Base-by-base conservation (phyloP, 306 rosid species). In the Lathyrus oleraceus region DNA sequence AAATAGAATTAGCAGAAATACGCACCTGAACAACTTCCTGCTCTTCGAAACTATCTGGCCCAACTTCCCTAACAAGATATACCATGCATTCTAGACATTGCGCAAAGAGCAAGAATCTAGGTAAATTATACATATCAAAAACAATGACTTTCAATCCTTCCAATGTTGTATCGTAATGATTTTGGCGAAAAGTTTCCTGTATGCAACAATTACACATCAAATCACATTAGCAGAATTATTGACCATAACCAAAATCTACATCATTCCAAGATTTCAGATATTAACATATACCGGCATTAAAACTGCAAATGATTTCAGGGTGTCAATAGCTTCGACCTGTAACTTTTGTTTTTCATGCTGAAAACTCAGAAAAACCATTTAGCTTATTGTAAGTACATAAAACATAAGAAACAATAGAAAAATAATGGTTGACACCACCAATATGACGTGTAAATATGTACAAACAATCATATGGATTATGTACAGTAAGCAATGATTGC, bases 51-150 rank as follows among this genome's bases (percentile, higher is more conserved):
- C 20, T 25, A 17, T 67, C 61, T 17, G 5, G 14, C 8, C 48
- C 60, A 60, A 28, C 4, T 10, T 11, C 23, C 28, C 15, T 45
- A 51, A 67, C 13, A 67, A 78, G 38, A 52, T 0, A 27, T 6
- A 61, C 71, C 70, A 78, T 65, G 60, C 42, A 67, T 43, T 73
- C 75, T 11, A 73, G 69, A 30, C 61, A 40, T 67, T 20, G 67
- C 1, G 75, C 75, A 12, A 49, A 70, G 52, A 73, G 1, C 32
- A 40, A 28, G 3, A 16, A 9, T 12, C 16, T 16, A 52, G 59
- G n/a, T 21, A 23, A 4, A 20, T 5, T 42, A 52, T 1, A 1
- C 13, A 7, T 9, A 17, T 28, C 16, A 61, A 52, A 39, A 40
- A 78, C 10, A 1, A 40, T 2, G 44, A 19, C 61, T 73, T 61